phyloP scores from a whole-genome alignment of 75 land plant genomes.

The Pinus albicaulis region DNA sequence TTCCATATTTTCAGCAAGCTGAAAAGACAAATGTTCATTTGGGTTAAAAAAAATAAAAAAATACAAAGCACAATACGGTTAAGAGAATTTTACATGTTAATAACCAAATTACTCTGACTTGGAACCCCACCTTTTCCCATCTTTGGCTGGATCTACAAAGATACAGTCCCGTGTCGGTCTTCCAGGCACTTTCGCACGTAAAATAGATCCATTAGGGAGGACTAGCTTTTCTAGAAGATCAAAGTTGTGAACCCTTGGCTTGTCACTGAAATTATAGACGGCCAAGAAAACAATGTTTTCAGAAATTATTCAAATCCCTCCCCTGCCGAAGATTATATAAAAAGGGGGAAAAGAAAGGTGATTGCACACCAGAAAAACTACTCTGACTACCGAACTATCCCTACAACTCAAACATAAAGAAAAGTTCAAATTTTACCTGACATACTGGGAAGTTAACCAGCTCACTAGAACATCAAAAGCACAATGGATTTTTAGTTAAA shows the following conservation, averaged over 20 bases:
- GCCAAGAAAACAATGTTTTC: background rate
- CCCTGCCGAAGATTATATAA: background rate
- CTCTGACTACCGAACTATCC: background rate
- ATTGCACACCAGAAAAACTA: background rate
- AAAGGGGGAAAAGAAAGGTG: background rate
- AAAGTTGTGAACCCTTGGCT: slow-evolving; percentile 86
- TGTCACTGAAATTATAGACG: slow-evolving; percentile 47
- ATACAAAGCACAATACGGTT: too few species aligned
- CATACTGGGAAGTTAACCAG: too few species aligned
- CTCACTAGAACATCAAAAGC: too few species aligned
- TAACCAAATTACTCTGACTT: background rate
- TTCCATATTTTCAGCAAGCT: slow-evolving; percentile 85
- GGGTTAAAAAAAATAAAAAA: background rate
- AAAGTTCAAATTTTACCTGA: slow-evolving; percentile 39
- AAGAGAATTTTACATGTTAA: too few species aligned
- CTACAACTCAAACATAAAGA: background rate
- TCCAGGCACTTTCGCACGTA: slow-evolving; percentile 86
- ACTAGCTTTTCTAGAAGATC: slow-evolving; percentile 81
- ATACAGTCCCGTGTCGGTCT: slow-evolving; percentile 89
- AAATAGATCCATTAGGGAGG: slow-evolving; percentile 84
- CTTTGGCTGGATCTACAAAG: slow-evolving; percentile 87
- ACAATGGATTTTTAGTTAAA: too few species aligned
- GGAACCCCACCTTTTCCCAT: slow-evolving; percentile 63
- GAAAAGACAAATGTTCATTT: slow-evolving; percentile 12
- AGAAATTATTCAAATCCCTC: background rate